phyloP scores from a whole-genome alignment of 805 yeast genomes.

The Metschnikowia hibisci region DNA sequence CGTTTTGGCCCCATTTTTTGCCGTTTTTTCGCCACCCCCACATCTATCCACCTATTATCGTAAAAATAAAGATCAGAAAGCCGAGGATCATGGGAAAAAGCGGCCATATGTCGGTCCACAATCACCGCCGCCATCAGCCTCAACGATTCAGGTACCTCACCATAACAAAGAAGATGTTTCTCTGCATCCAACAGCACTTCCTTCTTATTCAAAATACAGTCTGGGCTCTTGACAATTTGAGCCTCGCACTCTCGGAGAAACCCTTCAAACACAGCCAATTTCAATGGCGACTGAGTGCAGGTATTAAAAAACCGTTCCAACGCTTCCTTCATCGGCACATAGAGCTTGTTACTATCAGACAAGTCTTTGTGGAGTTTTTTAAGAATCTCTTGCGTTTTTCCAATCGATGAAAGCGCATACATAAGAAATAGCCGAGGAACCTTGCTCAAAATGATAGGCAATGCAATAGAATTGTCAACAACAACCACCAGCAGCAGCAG shows the following conservation, averaged over 20 bases:
- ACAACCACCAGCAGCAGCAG: conserved; percentile 20
- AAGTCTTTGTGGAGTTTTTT: conserved; percentile 54
- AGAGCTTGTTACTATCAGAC: conserved; percentile 36
- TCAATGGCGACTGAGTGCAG: conserved; percentile 50
- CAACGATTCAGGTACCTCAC: conserved; percentile 49
- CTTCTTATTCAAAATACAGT: conserved; percentile 9
- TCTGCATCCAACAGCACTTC: conserved; percentile 44
- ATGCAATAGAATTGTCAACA: conserved; percentile 40
- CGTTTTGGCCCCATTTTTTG: background rate
- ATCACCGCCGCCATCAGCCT: conserved; percentile 39
- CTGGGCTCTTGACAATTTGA: conserved; percentile 28
- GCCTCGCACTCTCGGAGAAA: conserved; percentile 58
- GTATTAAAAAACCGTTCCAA: conserved; percentile 47
- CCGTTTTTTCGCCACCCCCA: conserved; percentile 21
- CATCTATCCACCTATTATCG: conserved; percentile 63
- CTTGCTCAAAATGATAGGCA: conserved; percentile 61
- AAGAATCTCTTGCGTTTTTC: conserved; percentile 54
- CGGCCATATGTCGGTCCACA: conserved; percentile 45
- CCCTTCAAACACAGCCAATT: conserved; percentile 53
- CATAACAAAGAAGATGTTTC: conserved; percentile 58
- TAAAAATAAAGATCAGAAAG: conserved; percentile 57
- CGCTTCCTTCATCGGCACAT: conserved; percentile 51
- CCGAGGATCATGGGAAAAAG: conserved; percentile 43
- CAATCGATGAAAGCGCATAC: conserved; percentile 64
- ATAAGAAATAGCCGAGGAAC: conserved; percentile 65